phyloP scores from a whole-genome alignment of 73 alveolate genomes.

The Effrenium voratum region DNA sequence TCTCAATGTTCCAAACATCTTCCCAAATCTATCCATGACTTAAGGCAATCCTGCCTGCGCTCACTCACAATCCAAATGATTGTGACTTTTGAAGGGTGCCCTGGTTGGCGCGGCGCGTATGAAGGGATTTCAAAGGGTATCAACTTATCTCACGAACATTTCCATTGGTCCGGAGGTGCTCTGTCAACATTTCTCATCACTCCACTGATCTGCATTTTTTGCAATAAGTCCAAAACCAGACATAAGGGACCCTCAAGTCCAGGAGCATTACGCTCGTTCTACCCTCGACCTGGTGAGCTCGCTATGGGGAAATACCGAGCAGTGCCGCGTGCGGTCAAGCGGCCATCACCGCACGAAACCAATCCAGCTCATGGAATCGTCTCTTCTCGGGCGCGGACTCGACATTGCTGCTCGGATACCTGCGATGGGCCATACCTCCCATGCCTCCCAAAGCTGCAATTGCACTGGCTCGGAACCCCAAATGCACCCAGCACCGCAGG shows the following conservation, averaged over 20 bases:
- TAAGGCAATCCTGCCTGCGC: too few relatives aligned
- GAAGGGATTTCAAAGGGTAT: too few relatives aligned
- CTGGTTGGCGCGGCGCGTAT: too few relatives aligned
- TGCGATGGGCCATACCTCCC: too few relatives aligned
- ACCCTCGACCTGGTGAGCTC: background rate
- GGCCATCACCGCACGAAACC: conserved; percentile 83
- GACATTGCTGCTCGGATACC: too few relatives aligned
- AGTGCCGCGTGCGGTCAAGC: background rate
- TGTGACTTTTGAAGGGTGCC: too few relatives aligned
- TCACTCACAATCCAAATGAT: too few relatives aligned
- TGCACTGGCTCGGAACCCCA: too few relatives aligned
- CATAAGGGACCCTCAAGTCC: background rate
- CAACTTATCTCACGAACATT: background rate
- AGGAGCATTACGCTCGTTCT: background rate
- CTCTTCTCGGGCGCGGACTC: background rate
- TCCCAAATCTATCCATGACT: too few relatives aligned
- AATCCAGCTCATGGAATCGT: conserved; percentile 74
- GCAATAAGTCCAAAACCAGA: background rate
- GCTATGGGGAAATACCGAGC: background rate
- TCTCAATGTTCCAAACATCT: too few relatives aligned
- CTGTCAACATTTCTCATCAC: background rate
- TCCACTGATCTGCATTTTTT: background rate
- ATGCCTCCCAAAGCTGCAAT: too few relatives aligned
- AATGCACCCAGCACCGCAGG: too few relatives aligned
- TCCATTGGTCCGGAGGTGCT: background rate